phyloP scores from a whole-genome alignment of 176 grass and related monocot genomes.

The Typha latifolia region DNA sequence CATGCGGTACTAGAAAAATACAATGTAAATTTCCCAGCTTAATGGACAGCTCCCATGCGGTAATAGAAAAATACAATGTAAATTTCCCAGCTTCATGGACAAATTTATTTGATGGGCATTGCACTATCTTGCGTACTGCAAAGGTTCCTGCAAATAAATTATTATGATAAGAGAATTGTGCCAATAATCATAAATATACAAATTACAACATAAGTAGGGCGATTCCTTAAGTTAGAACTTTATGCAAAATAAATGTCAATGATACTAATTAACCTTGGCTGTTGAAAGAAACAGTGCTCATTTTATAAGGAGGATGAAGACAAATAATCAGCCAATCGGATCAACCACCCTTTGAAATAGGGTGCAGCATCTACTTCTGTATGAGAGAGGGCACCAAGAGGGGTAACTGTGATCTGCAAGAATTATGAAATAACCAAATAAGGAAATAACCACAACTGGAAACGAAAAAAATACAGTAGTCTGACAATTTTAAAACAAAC shows the following conservation, averaged over 20 bases:
- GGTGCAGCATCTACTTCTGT: slow-evolving; percentile 52
- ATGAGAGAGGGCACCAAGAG: slow-evolving; percentile 50
- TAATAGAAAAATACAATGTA: no score
- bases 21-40: no score
- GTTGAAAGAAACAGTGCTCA: neutral
- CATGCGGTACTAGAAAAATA: no score
- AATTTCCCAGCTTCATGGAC: no score
- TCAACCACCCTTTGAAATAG: slow-evolving; percentile 55
- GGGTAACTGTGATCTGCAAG: slow-evolving; percentile 82
- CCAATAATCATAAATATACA: neutral
- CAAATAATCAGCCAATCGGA: slow-evolving; percentile 10
- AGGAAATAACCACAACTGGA: neutral
- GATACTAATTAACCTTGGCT: neutral
- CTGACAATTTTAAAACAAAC: slow-evolving; percentile 20
- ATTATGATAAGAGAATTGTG: neutral
- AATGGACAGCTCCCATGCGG: no score
- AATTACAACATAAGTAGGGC: neutral
- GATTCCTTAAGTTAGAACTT: neutral
- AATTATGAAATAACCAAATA: slow-evolving; percentile 28
- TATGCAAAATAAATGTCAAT: neutral
- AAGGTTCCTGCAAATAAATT: neutral
- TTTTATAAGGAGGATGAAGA: slow-evolving; percentile 33
- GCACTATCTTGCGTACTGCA: no score
- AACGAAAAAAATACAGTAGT: slow-evolving; percentile 9
- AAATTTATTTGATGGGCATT: no score